phyloP scores from a whole-genome alignment of 1,139 yeast species.

The Diutina sp. region DNA sequence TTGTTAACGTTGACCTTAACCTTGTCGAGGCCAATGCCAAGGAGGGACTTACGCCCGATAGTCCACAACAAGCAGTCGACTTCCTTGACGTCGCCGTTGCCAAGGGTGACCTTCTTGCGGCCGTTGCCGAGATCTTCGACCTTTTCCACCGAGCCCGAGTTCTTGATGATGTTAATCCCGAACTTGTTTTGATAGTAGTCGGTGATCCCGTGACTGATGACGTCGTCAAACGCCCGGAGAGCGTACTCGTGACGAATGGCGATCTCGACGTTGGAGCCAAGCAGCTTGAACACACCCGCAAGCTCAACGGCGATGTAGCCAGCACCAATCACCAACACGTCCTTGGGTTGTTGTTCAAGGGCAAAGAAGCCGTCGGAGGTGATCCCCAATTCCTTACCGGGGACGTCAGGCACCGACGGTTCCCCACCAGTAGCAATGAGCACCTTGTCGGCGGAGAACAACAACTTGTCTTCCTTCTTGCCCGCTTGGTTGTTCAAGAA shows the following conservation, averaged over 20 bases:
- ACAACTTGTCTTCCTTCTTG: slow-evolving; percentile 38
- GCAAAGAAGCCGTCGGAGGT: slow-evolving; percentile 89
- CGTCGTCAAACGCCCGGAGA: slow-evolving; percentile 73
- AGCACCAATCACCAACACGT: slow-evolving; percentile 93
- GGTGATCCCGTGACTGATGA: slow-evolving; percentile 69
- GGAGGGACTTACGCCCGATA: slow-evolving; percentile 72
- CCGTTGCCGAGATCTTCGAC: slow-evolving; percentile 52
- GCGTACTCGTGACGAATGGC: slow-evolving; percentile 87
- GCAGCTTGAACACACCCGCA: slow-evolving; percentile 83
- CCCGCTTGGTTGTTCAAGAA: slow-evolving; percentile 18
- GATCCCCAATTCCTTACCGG: slow-evolving; percentile 75
- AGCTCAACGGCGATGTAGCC: slow-evolving; percentile 96
- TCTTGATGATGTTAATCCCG: slow-evolving; percentile 72
- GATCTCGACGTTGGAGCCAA: slow-evolving; percentile 80
- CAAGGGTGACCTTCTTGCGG: slow-evolving; percentile 46
- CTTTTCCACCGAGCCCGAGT: slow-evolving; percentile 39
- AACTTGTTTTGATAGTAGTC: slow-evolving; percentile 59
- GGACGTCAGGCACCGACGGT: slow-evolving; percentile 49
- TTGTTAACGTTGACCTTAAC: slow-evolving; percentile 57
- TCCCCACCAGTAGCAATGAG: slow-evolving; percentile 92
- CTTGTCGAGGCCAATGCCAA: slow-evolving; percentile 64
- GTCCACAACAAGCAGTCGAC: slow-evolving; percentile 90
- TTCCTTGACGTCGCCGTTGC: slow-evolving; percentile 40
- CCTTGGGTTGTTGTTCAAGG: slow-evolving; percentile 69
- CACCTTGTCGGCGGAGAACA: slow-evolving; percentile 68